Conservation (phyloP, 805 yeast genomes). For the Sugiyamaella marilandica region DNA sequence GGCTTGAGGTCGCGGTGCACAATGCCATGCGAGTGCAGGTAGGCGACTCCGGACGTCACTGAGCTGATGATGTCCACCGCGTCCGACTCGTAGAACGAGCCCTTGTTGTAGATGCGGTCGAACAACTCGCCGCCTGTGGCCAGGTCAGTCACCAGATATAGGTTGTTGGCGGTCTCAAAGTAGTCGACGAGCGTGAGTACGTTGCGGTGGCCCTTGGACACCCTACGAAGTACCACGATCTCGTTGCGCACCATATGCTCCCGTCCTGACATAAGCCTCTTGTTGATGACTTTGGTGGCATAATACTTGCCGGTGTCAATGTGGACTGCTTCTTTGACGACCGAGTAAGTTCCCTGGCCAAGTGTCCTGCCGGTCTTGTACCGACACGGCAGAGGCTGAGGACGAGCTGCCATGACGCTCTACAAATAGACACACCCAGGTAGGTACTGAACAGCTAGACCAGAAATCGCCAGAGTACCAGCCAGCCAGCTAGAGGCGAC, state of each 20-base stretch:
- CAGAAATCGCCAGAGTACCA: no score
- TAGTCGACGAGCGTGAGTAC: conserved; percentile 60
- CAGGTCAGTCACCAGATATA: conserved; percentile 57
- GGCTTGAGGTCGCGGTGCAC: conserved; percentile 73
- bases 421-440: no score
- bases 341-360: conserved; percentile 42
- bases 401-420: conserved; percentile 1
- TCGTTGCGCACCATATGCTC: conserved; percentile 58
- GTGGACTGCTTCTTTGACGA: conserved; percentile 40
- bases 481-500: no score
- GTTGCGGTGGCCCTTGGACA: conserved; percentile 49
- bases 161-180: conserved; percentile 58
- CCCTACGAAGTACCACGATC: conserved; percentile 48
- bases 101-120: conserved; percentile 48
- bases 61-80: conserved; percentile 47
- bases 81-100: conserved; percentile 44
- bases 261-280: conserved; percentile 47
- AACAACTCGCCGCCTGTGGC: conserved; percentile 68
- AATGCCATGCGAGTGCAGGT: conserved; percentile 53
- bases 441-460: no score
- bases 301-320: conserved; percentile 40
- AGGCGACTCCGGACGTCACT: conserved; percentile 50
- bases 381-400: conserved; percentile 27
- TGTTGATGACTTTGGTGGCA: conserved; percentile 52
- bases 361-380: conserved; percentile 33